Evolutionary conservation across 495 filamentous ascomycete species (phyloP), one percentile per base, ranked within the genome.

Genomic region (Delitschia confertaspora): DNA sequence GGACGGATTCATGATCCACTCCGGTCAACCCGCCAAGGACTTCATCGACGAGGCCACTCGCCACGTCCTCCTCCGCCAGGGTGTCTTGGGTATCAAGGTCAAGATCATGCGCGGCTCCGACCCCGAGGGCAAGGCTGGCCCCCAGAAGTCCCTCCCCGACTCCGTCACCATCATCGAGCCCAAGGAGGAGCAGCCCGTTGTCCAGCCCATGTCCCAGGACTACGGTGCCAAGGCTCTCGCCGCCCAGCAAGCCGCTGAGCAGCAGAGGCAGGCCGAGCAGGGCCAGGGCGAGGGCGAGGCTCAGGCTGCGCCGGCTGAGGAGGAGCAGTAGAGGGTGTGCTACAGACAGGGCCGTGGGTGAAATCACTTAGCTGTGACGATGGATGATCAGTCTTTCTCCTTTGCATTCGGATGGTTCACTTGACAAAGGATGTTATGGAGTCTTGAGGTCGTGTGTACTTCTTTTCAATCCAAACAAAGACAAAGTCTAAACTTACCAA

Each of bases 1-100:
- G 80, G 91, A 98, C 67, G 91, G 91, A 62, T 98, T 98, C 86
- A 98, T 98, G 91, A 98, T 98, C 76, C 91, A 98, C 85, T 96
- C 91, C 64, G 91, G 91, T 73, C 91, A 96, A 65, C 91, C 91
- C 57, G 93, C 91, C 59, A 88, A 91, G 72, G 91, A 98, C 72
- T 98, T 98, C 76, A 98, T 98, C 69, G 91, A 98, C 76, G 78
- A 71, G 62, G 93, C 91, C 50, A 95, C 88, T 58, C 89, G 91
- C 58, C 91, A 98, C 84, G 91, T 98, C 56, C 88, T 98, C 46
- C 88, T 98, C 65, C 84, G 91, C 71, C 91, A 98, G 75, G 91
- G 91, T 82, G 91, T 98, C 55, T 78, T 98, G 46, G 91, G 91
- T 73, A 96, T 98, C 79, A 98, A 98, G 78, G 91, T 98, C 66